Percentiles rank a stretch among this genome's conserved stretches.
phyloP scores from a whole-genome alignment of 2,329 filamentous ascomycete species.

The Botrytis deweyae region DNA sequence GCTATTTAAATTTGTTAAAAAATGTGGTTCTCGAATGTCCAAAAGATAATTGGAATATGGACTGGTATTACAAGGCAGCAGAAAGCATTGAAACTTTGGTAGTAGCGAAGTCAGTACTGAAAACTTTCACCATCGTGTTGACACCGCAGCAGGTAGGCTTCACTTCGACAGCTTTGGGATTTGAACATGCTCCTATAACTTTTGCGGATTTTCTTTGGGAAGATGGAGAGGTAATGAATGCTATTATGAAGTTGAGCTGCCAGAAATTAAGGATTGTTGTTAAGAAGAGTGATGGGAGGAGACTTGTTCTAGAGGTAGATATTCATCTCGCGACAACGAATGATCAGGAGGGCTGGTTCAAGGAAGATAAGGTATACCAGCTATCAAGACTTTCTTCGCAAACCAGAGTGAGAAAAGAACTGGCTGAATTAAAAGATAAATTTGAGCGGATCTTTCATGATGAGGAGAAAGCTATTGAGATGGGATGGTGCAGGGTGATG shows the following conservation, averaged over 20 bases:
- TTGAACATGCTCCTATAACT: slow-evolving; percentile 25
- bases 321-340: background rate
- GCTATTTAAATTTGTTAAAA: slow-evolving; percentile 25
- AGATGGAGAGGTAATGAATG: slow-evolving; percentile 27
- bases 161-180: slow-evolving; percentile 24
- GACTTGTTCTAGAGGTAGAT: slow-evolving; percentile 7
- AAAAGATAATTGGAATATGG: slow-evolving; percentile 25
- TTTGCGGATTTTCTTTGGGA: slow-evolving; percentile 34
- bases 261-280: slow-evolving; percentile 32
- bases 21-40: slow-evolving; percentile 31
- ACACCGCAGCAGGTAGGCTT: slow-evolving; percentile 23
- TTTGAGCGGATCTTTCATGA: slow-evolving; percentile 32
- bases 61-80: slow-evolving; percentile 29
- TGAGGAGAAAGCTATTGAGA: slow-evolving; percentile 24
- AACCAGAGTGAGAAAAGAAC: slow-evolving; percentile 17
- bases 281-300: slow-evolving; percentile 25
- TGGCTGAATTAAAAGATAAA: slow-evolving; percentile 29
- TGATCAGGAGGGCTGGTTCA: slow-evolving; percentile 16
- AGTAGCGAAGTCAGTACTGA: slow-evolving; percentile 24
- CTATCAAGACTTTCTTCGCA: background rate
- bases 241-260: slow-evolving; percentile 28
- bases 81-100: slow-evolving; percentile 27
- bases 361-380: slow-evolving; percentile 16
- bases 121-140: slow-evolving; percentile 31
- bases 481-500: slow-evolving; percentile 26